Evolutionary conservation across 306 rosid species (phyloP).

Genomic region (Lablab purpureus): DNA sequence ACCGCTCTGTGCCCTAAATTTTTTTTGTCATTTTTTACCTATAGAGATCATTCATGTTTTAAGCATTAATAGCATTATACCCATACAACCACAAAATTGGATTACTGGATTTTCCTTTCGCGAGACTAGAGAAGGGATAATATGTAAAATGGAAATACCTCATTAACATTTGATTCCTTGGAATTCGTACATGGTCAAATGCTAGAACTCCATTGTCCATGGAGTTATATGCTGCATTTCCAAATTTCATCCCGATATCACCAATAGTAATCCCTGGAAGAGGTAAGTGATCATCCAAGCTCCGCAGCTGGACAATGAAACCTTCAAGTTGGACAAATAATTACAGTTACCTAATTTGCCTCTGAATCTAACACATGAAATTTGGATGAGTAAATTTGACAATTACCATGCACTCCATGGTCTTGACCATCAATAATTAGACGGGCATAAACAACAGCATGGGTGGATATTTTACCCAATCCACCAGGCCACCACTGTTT

Average conservation of each 20-base stretch:
- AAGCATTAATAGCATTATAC: conserved; percentile 8
- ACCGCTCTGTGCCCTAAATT: not conserved
- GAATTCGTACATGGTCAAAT: conserved; percentile 86
- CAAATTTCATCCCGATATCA: conserved; percentile 95
- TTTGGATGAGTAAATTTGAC: conserved; percentile 18
- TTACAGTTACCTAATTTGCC: conserved; percentile 29
- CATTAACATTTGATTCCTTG: conserved; percentile 96
- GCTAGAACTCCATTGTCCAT: conserved; percentile 94
- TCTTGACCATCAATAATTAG: conserved; percentile 77
- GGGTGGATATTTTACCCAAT: conserved; percentile 90
- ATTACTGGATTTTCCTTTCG: not conserved
- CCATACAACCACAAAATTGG: not conserved
- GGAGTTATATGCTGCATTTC: conserved; percentile 86
- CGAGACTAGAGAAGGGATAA: conserved; percentile 15
- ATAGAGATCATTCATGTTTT: conserved; percentile 7
- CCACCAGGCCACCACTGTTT: conserved; percentile 99
- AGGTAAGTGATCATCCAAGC: conserved; percentile 91
- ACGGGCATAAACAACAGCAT: conserved; percentile 88
- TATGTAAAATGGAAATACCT: conserved; percentile 57
- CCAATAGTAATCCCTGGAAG: conserved; percentile 91
- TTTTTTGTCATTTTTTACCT: not conserved
- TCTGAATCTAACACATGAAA: conserved; percentile 23
- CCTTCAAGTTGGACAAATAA: conserved; percentile 58
- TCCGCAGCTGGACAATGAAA: conserved; percentile 93
- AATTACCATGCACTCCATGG: conserved; percentile 86